Base-by-base conservation (phyloP, 805 yeast species). In the Metschnikowia vanudenii region DNA sequence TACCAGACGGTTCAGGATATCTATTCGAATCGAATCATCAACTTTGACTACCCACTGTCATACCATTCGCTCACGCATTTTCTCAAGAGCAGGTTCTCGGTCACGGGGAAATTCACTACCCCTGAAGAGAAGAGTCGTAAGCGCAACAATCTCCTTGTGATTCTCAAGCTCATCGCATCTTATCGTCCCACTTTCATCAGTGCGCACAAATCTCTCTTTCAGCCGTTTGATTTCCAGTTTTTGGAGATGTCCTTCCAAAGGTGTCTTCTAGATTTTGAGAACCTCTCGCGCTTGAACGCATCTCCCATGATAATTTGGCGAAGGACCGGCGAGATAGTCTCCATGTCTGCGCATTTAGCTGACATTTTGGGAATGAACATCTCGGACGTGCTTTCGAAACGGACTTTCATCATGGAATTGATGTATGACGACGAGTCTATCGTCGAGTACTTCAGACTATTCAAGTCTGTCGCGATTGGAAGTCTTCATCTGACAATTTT, bases 291-390 rank as follows among this genome's bases (percentile, higher is more conserved):
- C 18, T 58, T 82, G 47, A 81, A 85, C 16, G 84, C 90, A 10
- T 80, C 88, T 1, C 96, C 96, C 1, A 84, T 92, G 2, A 81
- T 86, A 14, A 83, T 87, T 52, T 88, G 96, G 96, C 73, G 96
- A 56, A 69, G 96, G 34, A 85, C 95, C 0, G 95, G 95, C 9
- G 95, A 88, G 60, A 82, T 88, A 35, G 90, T 86, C 10, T 87
- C 87, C 8, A 79, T 85, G 9, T 84, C 90, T 4, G 81, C 83
- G 52, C 94, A 87, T 56, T 79, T 88, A 58, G 78, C 85, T 26
- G 78, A 82, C 3, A 67, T 88, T 51, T 78, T 91, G 5, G 87
- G 88, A 1, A 80, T 82, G 62, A 73, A 79, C 10, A 69, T 77
- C 52, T 73, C 76, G 48, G 81, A 82, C 36, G 64, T 86, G 9